Evolutionary conservation across 352 stramenopile species (phyloP), one percentile per base, ranked within the genome.

Genomic region (Elongisporangium undulatum): DNA sequence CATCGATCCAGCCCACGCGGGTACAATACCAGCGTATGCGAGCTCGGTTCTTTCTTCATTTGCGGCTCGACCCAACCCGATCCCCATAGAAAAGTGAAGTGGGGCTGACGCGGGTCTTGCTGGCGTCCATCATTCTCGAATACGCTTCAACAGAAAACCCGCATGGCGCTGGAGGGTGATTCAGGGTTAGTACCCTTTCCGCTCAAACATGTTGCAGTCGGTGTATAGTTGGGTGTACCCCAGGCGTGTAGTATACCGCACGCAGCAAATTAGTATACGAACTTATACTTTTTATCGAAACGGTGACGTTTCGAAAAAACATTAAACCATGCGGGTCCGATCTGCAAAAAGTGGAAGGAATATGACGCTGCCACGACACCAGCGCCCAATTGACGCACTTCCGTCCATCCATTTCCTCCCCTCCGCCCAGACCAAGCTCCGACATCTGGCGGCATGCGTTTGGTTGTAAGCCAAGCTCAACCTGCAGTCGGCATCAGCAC

Each of bases 1-100:
- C 26, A 39, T 12, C 21, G 48, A 4, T 23, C 52, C 19, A 24
- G 13, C 1, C n/a, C 7, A 16, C 15, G 16, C 15, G 24, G 21
- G 19, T 52, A 45, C 29, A 51, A 61, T 58, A 55, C 49, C 17
- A 58, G 48, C 24, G 24, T 34, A 34, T 7, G 3, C 24, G n/a
- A n/a, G n/a, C n/a, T 34, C 24, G 24, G 24, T 9, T 15, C 29
- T 41, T 41, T 41, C 29, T 41, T 9, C 29, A 41, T 41, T 41
- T 41, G 29, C 24, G 29, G 29, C 29, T 41, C 29, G 29, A 41
- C 29, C 29, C 29, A 41, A 41, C 29, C 29, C 29, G 29, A 41
- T 41, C 29, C 29, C 29, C 29, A 41, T 41, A 41, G 29, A 41
- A 41, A 41, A 41, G 29, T 41, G 29, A 41, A 41, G 29, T 41